Conservation (phyloP, 345 rosid genomes). For the Hypericum androsaemum region DNA sequence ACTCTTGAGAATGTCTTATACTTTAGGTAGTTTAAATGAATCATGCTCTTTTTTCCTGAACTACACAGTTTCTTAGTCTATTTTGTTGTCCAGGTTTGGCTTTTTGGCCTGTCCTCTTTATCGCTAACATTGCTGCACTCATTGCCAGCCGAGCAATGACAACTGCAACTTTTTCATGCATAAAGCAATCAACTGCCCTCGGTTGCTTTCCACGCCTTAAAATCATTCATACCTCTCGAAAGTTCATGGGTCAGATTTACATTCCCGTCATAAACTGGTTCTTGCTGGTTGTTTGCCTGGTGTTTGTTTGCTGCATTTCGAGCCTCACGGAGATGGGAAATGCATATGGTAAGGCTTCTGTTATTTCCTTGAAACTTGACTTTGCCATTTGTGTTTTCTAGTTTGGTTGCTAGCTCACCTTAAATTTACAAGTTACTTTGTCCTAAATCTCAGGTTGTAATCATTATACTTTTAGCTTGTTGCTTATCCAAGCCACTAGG, state of each 20-base stretch:
- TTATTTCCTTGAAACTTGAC: slow-evolving; percentile 6
- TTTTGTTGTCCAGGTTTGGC: slow-evolving; percentile 44
- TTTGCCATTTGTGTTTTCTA: not conserved
- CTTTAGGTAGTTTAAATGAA: not conserved
- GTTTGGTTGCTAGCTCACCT: no score
- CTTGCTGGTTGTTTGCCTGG: slow-evolving; percentile 73
- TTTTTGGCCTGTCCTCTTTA: slow-evolving; percentile 79
- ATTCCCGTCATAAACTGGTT: slow-evolving; percentile 99
- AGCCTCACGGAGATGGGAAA: slow-evolving; percentile 89
- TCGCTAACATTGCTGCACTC: slow-evolving; percentile 87
- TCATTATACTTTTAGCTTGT: no score
- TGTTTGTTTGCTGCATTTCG: slow-evolving; percentile 69
- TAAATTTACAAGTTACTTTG: no score
- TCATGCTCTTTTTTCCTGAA: slow-evolving; percentile 4
- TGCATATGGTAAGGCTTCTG: slow-evolving; percentile 71
- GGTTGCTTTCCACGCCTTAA: slow-evolving; percentile 99
- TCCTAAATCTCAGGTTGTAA: no score
- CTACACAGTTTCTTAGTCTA: slow-evolving; percentile 6
- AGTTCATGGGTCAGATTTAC: slow-evolving; percentile 98
- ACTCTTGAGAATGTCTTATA: not conserved
- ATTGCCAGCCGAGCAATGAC: slow-evolving; percentile 99
- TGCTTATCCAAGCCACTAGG: no score
- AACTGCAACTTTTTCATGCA: slow-evolving; percentile 97
- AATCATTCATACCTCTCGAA: slow-evolving; percentile 94
- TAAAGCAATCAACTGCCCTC: slow-evolving; percentile 91